Percentiles rank a stretch among this genome's conserved stretches.
phyloP scores from a whole-genome alignment of 345 rosid genomes.

The Psidium friedrichsthalianum region DNA sequence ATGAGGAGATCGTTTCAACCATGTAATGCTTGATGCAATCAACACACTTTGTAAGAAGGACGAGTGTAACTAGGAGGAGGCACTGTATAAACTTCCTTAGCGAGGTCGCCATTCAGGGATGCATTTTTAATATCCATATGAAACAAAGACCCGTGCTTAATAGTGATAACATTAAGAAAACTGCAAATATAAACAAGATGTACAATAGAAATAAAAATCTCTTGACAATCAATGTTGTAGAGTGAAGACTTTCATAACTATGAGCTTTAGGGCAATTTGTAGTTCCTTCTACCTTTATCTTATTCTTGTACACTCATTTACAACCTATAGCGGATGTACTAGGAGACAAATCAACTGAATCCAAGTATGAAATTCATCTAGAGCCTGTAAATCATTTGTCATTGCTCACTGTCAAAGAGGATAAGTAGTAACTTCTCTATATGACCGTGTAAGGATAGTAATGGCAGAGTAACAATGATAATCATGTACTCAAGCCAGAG shows the following conservation, averaged over 20 bases:
- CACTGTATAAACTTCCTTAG: background rate
- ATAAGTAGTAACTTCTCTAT: background rate
- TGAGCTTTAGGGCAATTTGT: background rate
- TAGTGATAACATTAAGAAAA: background rate
- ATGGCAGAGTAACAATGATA: background rate
- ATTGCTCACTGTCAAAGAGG: background rate
- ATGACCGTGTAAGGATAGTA: background rate
- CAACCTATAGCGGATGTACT: rapidly evolving
- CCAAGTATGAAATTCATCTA: background rate
- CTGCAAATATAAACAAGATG: background rate
- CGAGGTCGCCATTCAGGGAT: background rate
- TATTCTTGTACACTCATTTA: background rate
- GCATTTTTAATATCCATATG: background rate
- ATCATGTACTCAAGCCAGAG: background rate
- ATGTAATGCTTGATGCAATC: background rate
- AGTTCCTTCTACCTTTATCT: background rate
- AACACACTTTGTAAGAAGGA: background rate
- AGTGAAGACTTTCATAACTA: background rate
- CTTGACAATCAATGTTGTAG: background rate
- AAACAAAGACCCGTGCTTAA: background rate
- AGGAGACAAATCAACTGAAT: background rate
- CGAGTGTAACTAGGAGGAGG: background rate
- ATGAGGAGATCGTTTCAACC: background rate
- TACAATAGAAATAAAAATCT: background rate
- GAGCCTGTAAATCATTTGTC: background rate